Conservation (phyloP, 352 stramenopile species). For the Phytopythium aichiense region DNA sequence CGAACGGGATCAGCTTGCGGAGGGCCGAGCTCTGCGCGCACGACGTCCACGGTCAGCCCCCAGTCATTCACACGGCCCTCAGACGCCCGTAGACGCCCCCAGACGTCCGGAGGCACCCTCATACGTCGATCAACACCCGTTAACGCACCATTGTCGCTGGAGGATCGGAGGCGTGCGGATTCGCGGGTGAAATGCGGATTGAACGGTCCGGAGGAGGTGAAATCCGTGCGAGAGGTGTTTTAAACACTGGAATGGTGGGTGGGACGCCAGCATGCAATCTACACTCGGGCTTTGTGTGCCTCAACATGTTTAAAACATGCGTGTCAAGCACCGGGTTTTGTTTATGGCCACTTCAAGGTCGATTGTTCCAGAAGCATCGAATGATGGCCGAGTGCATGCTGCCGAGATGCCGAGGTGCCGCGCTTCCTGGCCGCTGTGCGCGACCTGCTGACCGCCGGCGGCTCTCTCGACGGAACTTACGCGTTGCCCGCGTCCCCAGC, state of each 20-base stretch:
- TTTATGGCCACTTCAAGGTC: conserved; percentile 11
- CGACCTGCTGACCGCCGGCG: background rate
- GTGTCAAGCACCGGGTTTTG: background rate
- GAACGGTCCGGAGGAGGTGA: background rate
- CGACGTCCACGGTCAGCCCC: background rate
- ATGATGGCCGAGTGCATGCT: background rate
- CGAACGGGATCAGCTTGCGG: conserved; percentile 91
- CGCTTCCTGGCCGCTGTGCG: background rate
- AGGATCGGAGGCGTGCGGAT: conserved; percentile 13
- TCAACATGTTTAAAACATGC: background rate
- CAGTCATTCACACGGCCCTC: background rate
- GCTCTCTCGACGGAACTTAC: too few species aligned
- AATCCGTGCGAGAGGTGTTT: background rate
- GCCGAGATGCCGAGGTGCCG: background rate
- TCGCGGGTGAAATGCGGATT: conserved; percentile 22
- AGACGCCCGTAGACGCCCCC: background rate
- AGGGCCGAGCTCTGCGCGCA: conserved; percentile 40
- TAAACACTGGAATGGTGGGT: background rate
- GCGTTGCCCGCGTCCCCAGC: background rate
- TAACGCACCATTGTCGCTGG: conserved; percentile 16
- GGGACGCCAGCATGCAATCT: background rate
- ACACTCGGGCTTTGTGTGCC: conserved; percentile 4
- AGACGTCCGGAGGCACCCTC: background rate
- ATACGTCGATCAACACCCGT: too few species aligned
- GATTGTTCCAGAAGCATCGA: conserved; percentile 29